Percentiles rank a stretch among this genome's conserved stretches.
phyloP scores from a whole-genome alignment of 1,284 basidiomycete species.

The Sanghuangporus weigelae region DNA sequence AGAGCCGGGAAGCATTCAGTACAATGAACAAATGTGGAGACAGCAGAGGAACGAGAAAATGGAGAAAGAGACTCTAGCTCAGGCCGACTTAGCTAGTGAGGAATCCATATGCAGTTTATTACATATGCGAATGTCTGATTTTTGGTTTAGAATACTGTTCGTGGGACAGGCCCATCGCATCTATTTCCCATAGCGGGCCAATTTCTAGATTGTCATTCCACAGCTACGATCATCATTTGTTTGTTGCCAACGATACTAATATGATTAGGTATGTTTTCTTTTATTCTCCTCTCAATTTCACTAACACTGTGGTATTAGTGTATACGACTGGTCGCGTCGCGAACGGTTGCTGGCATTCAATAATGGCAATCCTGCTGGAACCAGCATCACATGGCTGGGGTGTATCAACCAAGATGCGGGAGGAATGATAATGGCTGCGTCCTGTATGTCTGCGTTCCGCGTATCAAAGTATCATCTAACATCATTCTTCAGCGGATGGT shows the following conservation, averaged over 20 bases:
- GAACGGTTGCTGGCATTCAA: slow-evolving; percentile 79
- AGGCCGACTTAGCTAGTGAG: slow-evolving; percentile 69
- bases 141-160: slow-evolving; percentile 39
- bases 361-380: slow-evolving; percentile 83
- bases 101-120: neutral
- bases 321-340: slow-evolving; percentile 92
- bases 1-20: slow-evolving; percentile 90
- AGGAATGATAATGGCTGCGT: slow-evolving; percentile 84
- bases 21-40: slow-evolving; percentile 96
- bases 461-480: neutral
- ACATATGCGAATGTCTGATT: neutral
- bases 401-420: slow-evolving; percentile 97
- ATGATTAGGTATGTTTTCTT: slow-evolving; percentile 68
- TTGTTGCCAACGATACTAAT: slow-evolving; percentile 83
- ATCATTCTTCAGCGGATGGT: slow-evolving; percentile 66
- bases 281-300: neutral
- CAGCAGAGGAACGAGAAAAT: slow-evolving; percentile 87
- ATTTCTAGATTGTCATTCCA: slow-evolving; percentile 86
- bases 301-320: slow-evolving; percentile 39
- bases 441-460: slow-evolving; percentile 48
- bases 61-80: slow-evolving; percentile 62
- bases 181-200: slow-evolving; percentile 63
- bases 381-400: slow-evolving; percentile 84
- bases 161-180: slow-evolving; percentile 82
- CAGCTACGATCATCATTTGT: slow-evolving; percentile 86